These are phyloP conservation scores for Boletus huronensis DNA, from an alignment of 768 basidiomycete genomes.

Conservation along the genomic window DNA sequence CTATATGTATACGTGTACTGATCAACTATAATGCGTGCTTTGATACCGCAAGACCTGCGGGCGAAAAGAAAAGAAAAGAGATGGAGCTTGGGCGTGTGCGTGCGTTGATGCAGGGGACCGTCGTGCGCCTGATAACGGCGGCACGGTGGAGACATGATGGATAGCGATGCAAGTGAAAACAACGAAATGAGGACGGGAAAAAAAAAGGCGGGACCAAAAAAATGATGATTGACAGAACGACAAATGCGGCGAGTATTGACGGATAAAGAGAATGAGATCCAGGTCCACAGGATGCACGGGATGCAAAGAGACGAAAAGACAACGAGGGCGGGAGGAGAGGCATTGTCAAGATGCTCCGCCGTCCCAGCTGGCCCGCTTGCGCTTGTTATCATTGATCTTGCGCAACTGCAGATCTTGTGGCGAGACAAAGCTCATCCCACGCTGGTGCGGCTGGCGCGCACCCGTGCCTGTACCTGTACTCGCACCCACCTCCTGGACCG, in stretches of 20 bases:
- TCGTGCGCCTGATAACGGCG: constrained; percentile 11
- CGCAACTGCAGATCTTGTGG: constrained; percentile 50
- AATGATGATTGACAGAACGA: constrained; percentile 5
- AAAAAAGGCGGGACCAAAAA: not conserved
- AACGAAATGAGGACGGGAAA: constrained; percentile 3
- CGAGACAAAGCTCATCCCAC: constrained; percentile 51
- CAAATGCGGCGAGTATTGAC: constrained; percentile 9
- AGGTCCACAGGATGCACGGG: constrained; percentile 6
- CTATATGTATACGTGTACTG: constrained; percentile 27
- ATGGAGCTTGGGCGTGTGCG: constrained; percentile 3
- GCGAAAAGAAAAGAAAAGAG: not conserved
- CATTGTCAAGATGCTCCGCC: constrained; percentile 34
- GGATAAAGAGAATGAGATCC: constrained; percentile 11
- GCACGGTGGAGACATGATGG: constrained; percentile 11
- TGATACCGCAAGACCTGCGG: constrained; percentile 16
- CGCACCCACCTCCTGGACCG: constrained; percentile 10
- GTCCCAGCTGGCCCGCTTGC: constrained; percentile 58
- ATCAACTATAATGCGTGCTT: constrained; percentile 28
- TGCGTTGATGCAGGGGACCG: constrained; percentile 14
- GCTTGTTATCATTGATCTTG: constrained; percentile 49
- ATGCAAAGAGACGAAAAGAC: not conserved
- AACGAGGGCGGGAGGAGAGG: not conserved
- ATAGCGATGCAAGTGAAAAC: constrained; percentile 24
- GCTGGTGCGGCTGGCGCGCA: constrained; percentile 35
- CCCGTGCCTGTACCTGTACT: not conserved